Percentiles rank a stretch among this genome's conserved stretches.
Evolutionary conservation across 331 rosid genomes (phyloP).

Genomic region (Malus hybrid): DNA sequence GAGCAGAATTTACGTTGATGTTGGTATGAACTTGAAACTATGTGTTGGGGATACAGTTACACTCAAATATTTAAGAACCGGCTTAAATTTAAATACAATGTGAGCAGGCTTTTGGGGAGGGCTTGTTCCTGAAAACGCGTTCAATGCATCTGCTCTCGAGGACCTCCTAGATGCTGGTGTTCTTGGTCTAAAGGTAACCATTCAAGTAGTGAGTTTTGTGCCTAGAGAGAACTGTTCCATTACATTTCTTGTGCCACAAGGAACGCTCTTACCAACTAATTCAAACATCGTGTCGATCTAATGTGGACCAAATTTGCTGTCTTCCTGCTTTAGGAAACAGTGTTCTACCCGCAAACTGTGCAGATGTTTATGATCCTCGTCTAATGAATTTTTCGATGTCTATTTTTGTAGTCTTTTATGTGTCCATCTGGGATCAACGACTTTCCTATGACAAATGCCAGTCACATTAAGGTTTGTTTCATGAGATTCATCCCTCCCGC

Average conservation of each 20-base stretch:
- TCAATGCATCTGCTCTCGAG: constrained; percentile 62
- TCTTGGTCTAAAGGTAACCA: constrained; percentile 81
- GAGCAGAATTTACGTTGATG: constrained; percentile 71
- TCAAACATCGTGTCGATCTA: not conserved
- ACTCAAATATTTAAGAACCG: not conserved
- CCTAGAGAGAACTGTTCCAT: not conserved
- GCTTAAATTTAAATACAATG: constrained; percentile 1
- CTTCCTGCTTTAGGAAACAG: not conserved
- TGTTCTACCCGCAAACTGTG: not conserved
- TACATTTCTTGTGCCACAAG: not conserved
- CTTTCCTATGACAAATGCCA: constrained; percentile 83
- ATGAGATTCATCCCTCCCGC: not conserved
- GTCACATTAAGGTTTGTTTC: constrained; percentile 71
- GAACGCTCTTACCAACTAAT: not conserved
- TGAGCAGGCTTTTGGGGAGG: constrained; percentile 98
- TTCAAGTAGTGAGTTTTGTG: not conserved
- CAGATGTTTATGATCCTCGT: not conserved
- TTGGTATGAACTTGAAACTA: constrained; percentile 47
- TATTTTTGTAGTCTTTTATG: constrained; percentile 78
- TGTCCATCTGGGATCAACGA: constrained; percentile 95
- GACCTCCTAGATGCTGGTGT: constrained; percentile 79
- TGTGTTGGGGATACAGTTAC: not conserved
- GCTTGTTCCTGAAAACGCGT: constrained; percentile 86
- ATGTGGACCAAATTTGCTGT: not conserved
- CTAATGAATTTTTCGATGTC: constrained; percentile 10